A percentile compares a stretch with the other conserved stretches of the same genome.
Evolutionary conservation across 352 stramenopile genomes (phyloP).

Genomic region (Globisporangium perplexum): DNA sequence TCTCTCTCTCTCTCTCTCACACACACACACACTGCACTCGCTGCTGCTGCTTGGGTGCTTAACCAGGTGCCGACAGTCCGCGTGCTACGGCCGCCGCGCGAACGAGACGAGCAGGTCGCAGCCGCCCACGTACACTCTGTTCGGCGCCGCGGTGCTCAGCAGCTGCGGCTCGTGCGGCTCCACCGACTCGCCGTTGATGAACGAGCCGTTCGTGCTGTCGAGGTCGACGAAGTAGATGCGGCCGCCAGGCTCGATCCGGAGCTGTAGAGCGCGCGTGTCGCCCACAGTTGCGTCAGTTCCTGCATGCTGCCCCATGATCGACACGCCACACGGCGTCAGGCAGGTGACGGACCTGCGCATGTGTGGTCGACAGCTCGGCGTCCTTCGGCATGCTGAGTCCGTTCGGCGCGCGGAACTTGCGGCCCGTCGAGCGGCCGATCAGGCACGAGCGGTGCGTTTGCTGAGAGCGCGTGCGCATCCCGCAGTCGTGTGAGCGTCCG

Average conservation of each 20-base stretch:
- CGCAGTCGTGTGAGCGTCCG: neutral
- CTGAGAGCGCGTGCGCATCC: conserved; percentile 3
- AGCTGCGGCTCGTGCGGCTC: conserved; percentile 41
- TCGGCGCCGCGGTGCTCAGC: conserved; percentile 34
- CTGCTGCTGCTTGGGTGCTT: no score
- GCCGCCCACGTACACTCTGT: conserved; percentile 45
- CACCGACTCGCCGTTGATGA: conserved; percentile 49
- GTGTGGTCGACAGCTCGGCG: conserved; percentile 75
- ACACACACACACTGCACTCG: neutral
- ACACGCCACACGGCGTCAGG: neutral
- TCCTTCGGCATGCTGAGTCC: conserved; percentile 78
- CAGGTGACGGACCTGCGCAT: conserved; percentile 42
- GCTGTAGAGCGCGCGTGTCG: conserved; percentile 15
- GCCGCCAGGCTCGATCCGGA: conserved; percentile 58
- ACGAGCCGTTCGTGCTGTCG: conserved; percentile 79
- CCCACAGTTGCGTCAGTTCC: neutral
- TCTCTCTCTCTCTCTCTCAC: neutral
- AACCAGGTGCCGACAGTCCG: no score
- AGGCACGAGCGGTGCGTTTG: conserved; percentile 52
- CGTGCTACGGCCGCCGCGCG: conserved; percentile 31
- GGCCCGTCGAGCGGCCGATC: conserved; percentile 71
- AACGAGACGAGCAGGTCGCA: conserved; percentile 53
- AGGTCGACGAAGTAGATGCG: conserved; percentile 67
- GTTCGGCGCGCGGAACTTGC: conserved; percentile 67
- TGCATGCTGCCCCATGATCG: no score